A percentile compares a stretch with the other conserved stretches of the same genome.
Evolutionary conservation across 2,329 filamentous ascomycete genomes (phyloP).

Genomic region (Juglanconis sp.): DNA sequence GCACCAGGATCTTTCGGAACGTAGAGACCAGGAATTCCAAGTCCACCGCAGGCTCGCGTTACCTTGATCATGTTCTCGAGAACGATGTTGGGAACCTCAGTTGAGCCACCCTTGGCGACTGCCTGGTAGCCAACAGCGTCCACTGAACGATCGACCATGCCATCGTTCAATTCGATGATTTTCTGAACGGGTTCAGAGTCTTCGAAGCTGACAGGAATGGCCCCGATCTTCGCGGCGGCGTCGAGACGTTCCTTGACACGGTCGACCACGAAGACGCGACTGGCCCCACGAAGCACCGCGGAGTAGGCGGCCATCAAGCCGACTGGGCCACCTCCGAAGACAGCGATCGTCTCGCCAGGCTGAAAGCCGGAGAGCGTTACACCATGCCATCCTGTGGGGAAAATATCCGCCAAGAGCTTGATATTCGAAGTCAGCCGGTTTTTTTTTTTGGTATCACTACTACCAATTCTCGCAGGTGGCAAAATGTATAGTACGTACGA

Average conservation of each 20-base stretch:
- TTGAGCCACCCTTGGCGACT: slow-evolving; percentile 50
- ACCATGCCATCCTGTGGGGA: slow-evolving; percentile 49
- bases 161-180: slow-evolving; percentile 56
- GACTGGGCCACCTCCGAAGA: slow-evolving; percentile 64
- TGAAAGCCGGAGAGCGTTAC: slow-evolving; percentile 56
- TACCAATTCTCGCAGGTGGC: not conserved
- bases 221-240: slow-evolving; percentile 60
- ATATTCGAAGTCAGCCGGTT: not conserved
- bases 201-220: slow-evolving; percentile 58
- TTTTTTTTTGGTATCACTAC: not conserved
- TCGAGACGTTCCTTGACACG: slow-evolving; percentile 57
- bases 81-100: slow-evolving; percentile 61
- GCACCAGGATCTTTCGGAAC: slow-evolving; percentile 57
- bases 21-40: slow-evolving; percentile 57
- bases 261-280: slow-evolving; percentile 60
- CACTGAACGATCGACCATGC: slow-evolving; percentile 61
- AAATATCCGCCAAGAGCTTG: not conserved
- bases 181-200: slow-evolving; percentile 57
- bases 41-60: slow-evolving; percentile 57
- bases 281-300: slow-evolving; percentile 57
- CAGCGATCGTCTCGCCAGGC: slow-evolving; percentile 59
- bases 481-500: slow-evolving; percentile 26
- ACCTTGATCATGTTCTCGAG: slow-evolving; percentile 63
- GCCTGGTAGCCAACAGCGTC: slow-evolving; percentile 67
- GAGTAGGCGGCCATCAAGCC: slow-evolving; percentile 66